phyloP scores from a whole-genome alignment of 805 yeast genomes.

The Metschnikowia cerradonensis region DNA sequence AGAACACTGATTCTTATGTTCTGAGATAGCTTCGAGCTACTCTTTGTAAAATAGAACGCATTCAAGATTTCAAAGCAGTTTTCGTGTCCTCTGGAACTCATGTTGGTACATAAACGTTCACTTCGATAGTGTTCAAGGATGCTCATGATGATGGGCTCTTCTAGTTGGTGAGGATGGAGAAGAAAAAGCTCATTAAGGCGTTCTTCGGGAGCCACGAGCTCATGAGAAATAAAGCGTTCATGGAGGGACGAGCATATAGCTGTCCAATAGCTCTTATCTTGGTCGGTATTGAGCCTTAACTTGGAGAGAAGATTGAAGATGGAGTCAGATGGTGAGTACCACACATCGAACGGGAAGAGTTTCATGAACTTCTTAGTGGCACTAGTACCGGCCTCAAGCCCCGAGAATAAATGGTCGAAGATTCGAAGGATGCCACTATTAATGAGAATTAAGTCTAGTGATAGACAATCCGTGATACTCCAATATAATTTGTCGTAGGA shows the following conservation, averaged over 20 bases:
- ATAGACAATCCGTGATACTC: slow-evolving; percentile 28
- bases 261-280: slow-evolving; percentile 30
- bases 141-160: slow-evolving; percentile 34
- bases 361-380: slow-evolving; percentile 14
- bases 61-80: slow-evolving; percentile 43
- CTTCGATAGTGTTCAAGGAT: slow-evolving; percentile 47
- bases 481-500: slow-evolving; percentile 27
- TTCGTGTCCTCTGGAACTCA: slow-evolving; percentile 48
- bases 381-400: slow-evolving; percentile 15
- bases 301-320: slow-evolving; percentile 36
- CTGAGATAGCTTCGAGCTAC: slow-evolving; percentile 13
- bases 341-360: slow-evolving; percentile 36
- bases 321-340: slow-evolving; percentile 39
- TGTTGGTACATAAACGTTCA: slow-evolving; percentile 51
- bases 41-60: slow-evolving; percentile 34
- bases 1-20: slow-evolving; percentile 31
- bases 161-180: slow-evolving; percentile 31
- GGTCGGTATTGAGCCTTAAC: slow-evolving; percentile 22
- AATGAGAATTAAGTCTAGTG: slow-evolving; percentile 34
- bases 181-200: slow-evolving; percentile 41
- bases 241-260: slow-evolving; percentile 35
- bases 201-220: slow-evolving; percentile 41
- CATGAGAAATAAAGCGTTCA: slow-evolving; percentile 25
- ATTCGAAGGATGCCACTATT: slow-evolving; percentile 39
- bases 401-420: slow-evolving; percentile 37